Evolutionary conservation across 1,284 basidiomycete genomes (phyloP).

Genomic region (Puccinia polysora): DNA sequence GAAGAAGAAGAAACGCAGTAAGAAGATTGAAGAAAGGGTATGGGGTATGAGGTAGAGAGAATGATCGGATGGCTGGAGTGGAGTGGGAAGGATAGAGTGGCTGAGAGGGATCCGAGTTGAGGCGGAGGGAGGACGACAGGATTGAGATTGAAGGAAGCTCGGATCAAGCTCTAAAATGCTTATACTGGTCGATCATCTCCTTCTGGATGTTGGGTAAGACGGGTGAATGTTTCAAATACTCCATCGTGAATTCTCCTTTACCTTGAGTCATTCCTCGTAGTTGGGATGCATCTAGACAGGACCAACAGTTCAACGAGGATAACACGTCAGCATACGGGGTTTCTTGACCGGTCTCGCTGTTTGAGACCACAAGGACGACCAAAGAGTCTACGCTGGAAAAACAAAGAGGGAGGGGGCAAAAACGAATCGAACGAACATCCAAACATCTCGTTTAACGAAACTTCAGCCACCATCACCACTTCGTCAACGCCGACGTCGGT

Average conservation of each 20-base stretch:
- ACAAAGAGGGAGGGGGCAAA: neutral
- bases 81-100: no score
- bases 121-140: neutral
- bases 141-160: neutral
- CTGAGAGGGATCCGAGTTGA: no score
- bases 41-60: no score
- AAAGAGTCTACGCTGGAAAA: no score
- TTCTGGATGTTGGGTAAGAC: slow-evolving; percentile 84
- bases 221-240: slow-evolving; percentile 74
- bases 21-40: no score
- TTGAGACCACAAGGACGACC: neutral
- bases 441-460: slow-evolving; percentile 97
- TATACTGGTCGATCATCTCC: slow-evolving; percentile 69
- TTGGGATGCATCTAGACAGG: slow-evolving; percentile 64
- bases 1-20: no score
- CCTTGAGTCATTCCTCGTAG: slow-evolving; percentile 84
- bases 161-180: slow-evolving; percentile 52
- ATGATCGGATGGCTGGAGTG: no score
- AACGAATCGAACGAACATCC: slow-evolving; percentile 58
- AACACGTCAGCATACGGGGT: no score
- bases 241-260: slow-evolving; percentile 84
- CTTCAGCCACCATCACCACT: slow-evolving; percentile 85
- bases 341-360: neutral
- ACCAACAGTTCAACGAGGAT: no score
- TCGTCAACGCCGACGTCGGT: slow-evolving; percentile 97